Conservation (phyloP, 2,329 filamentous ascomycete genomes). For the Aspergillus aculeatus region DNA sequence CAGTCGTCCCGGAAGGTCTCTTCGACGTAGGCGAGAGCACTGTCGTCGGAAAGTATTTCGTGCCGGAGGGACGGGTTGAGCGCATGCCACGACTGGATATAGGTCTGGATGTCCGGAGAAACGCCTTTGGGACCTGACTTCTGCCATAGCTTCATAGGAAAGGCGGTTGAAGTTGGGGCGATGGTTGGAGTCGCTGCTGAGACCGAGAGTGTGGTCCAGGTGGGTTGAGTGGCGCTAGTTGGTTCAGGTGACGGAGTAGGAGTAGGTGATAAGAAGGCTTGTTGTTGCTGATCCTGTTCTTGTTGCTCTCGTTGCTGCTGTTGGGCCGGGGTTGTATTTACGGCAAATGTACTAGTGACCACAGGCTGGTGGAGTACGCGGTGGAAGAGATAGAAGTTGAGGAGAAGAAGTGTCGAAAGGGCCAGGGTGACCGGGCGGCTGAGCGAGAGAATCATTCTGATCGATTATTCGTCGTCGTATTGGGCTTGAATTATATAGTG, state of each 20-base stretch:
- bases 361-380: conserved; percentile 11
- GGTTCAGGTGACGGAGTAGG: not conserved
- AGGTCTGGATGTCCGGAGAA: not conserved
- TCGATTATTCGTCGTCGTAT: not conserved
- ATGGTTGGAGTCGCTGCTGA: not conserved
- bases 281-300: not conserved
- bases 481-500: not conserved
- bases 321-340: not conserved
- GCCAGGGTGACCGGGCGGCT: conserved; percentile 10
- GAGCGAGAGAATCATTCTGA: not conserved
- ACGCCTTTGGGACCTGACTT: conserved; percentile 16
- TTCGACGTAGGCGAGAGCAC: conserved; percentile 33
- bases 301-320: not conserved
- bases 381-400: conserved; percentile 17
- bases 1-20: conserved; percentile 31
- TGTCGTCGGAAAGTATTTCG: conserved; percentile 34
- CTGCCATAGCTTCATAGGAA: conserved; percentile 17
- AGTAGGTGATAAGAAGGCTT: not conserved
- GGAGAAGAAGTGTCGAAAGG: conserved; percentile 10
- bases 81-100: conserved; percentile 25
- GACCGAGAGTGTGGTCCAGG: not conserved
- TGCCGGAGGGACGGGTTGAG: conserved; percentile 31
- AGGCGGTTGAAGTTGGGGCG: not conserved
- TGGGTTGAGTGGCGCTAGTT: not conserved
- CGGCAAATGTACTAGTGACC: conserved; percentile 2